phyloP scores from a whole-genome alignment of 2,329 filamentous ascomycete genomes.

The Pseudogymnoascus sp. region DNA sequence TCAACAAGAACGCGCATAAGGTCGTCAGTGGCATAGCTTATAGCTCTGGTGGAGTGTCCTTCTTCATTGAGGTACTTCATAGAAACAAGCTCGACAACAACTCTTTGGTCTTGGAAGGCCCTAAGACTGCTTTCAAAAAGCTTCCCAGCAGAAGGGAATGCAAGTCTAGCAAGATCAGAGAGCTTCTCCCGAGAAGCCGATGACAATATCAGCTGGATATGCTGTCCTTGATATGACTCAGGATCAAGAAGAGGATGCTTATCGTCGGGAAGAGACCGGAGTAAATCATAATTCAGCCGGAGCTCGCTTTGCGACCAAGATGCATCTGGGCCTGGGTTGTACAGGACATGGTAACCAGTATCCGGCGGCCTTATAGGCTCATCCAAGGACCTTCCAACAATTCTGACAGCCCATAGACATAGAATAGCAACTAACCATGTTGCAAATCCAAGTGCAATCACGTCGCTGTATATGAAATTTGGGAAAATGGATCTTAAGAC shows the following conservation, averaged over 20 bases:
- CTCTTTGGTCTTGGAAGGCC: conserved; percentile 19
- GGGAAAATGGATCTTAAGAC: conserved; percentile 33
- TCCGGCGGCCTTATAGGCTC: conserved; percentile 19
- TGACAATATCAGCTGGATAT: conserved; percentile 35
- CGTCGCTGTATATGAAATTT: conserved; percentile 36
- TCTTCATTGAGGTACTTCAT: conserved; percentile 15
- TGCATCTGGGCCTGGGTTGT: conserved; percentile 28
- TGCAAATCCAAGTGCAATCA: conserved; percentile 39
- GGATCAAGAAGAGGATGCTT: conserved; percentile 36
- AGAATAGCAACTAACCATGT: conserved; percentile 48
- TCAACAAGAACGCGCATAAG: conserved; percentile 18
- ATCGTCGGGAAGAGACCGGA: conserved; percentile 35
- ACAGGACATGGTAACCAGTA: no score
- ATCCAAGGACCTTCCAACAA: conserved; percentile 38
- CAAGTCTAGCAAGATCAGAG: conserved; percentile 28
- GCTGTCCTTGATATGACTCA: conserved; percentile 37
- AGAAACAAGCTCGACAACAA: conserved; percentile 21
- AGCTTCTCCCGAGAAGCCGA: conserved; percentile 28
- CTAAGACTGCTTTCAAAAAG: conserved; percentile 24
- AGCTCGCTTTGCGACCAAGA: conserved; percentile 44
- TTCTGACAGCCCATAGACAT: conserved; percentile 40
- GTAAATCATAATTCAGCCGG: conserved; percentile 37
- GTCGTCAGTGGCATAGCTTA: conserved; percentile 16
- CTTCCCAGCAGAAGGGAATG: conserved; percentile 36
- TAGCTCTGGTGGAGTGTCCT: conserved; percentile 17